A percentile compares a stretch with the other conserved stretches of the same genome.
Evolutionary conservation across 768 basidiomycete genomes (phyloP).

Genomic region (Inosperma sp.): DNA sequence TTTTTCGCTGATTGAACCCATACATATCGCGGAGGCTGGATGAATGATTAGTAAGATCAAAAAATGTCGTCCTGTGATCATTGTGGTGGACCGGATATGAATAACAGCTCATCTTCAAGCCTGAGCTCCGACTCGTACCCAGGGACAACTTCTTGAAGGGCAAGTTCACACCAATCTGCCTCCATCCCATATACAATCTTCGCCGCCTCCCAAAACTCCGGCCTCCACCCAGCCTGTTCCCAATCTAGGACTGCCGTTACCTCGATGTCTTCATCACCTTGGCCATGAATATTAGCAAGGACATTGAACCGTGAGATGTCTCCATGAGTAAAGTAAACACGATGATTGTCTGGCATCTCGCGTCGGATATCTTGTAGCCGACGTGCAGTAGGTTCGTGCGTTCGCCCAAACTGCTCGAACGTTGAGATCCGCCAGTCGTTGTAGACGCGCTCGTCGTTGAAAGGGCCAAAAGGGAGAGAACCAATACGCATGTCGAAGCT

Average conservation of each 20-base stretch:
- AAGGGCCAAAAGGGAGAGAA: slow-evolving; percentile 2
- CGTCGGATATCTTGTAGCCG: not conserved
- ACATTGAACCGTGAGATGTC: too few relatives aligned
- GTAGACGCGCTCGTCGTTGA: slow-evolving; percentile 4
- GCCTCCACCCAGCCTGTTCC: slow-evolving; percentile 9
- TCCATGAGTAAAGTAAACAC: slow-evolving; percentile 5
- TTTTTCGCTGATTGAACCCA: too few relatives aligned
- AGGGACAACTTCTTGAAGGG: not conserved
- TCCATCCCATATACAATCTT: slow-evolving; percentile 3
- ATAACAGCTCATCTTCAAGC: slow-evolving; percentile 1
- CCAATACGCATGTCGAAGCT: not conserved
- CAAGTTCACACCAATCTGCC: not conserved
- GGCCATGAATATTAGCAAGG: too few relatives aligned
- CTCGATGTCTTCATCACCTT: slow-evolving; percentile 4
- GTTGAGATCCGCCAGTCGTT: slow-evolving; percentile 13
- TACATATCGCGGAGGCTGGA: too few relatives aligned
- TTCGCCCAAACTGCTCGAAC: not conserved
- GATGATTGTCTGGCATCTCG: slow-evolving; percentile 11
- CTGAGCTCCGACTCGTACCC: slow-evolving; percentile 6
- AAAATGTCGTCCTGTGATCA: too few relatives aligned
- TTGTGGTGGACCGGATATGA: slow-evolving; percentile 5
- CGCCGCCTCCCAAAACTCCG: slow-evolving; percentile 2
- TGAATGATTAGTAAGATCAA: too few relatives aligned
- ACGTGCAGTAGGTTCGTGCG: slow-evolving; percentile 2
- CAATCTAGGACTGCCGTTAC: slow-evolving; percentile 4